Evolutionary conservation across 768 basidiomycete genomes (phyloP), one percentile per base, ranked within the genome.

Genomic region (Trametopsis cervina): DNA sequence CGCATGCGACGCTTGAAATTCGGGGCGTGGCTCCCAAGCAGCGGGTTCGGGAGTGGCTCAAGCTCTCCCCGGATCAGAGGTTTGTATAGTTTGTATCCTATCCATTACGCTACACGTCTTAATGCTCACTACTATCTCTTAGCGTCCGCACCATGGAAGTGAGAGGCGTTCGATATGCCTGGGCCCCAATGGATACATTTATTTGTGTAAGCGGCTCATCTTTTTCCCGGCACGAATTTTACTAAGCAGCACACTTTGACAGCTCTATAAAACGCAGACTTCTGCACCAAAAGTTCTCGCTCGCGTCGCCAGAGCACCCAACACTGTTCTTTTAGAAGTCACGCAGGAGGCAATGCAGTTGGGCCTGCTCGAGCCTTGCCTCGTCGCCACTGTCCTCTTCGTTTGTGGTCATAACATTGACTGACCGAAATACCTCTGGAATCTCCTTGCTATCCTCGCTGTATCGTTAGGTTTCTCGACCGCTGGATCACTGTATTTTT

Each of bases 391-490:
- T 0, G 55, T 77, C 4, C 65, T 85, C 20, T 66, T 85, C 38
- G 77, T 76, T 49, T 80, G 70, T 42, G 83, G 83, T n/a, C 75
- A 73, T 47, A 77, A 69, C 62, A 77, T 85, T 20, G 83, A 83
- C 54, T 84, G 46, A 54, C 39, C 50, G 22, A 17, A 21, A 4
- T 4, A 7, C 37, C 38, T 11, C 38, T 26, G 12, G 12, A 37
- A 4, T 46, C 24, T 37, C 6, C 23, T n/a, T n/a, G n/a, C n/a
- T 17, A 15, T 27, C 25, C 33, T 20, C 33, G 6, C 37, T 29
- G 40, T 41, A 47, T 47, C 46, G 17, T 22, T 47, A 47, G 24
- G 26, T 18, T 21, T 40, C 45, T 11, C 4, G 17, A 23, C 24
- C 38, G 21, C 12, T 5, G 9, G 10, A 20, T 18, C 18, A 38